Evolutionary conservation across 148 eudicot genomes (phyloP), one percentile per base, ranked within the genome.

Genomic region (Heliosperma pusillum): DNA sequence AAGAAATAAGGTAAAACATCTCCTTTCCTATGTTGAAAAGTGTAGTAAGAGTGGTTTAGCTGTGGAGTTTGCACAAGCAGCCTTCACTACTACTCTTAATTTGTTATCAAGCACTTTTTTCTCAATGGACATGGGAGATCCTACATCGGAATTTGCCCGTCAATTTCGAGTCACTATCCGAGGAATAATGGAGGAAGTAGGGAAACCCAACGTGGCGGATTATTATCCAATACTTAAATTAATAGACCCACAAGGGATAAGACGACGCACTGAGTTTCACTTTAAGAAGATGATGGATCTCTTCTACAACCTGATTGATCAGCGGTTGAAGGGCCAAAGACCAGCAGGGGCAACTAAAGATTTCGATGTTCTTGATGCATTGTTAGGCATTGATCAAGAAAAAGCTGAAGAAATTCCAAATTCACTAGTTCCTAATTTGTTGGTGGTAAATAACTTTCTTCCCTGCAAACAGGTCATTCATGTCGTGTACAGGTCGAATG

Each of bases 121-220:
- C 71, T 68, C 71, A 11, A 68, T 68, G 71, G 71, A 68, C 29
- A 68, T 68, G 71, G 71, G 71, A 1, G 71, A 68, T 44, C 71
- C 71, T 42, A 68, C 71, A 11, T 68, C 71, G 13, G 56, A 68
- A 68, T 68, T 68, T 68, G 71, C 71, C 25, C 71, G 71, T 68
- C 27, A 68, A 45, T 68, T 68, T 44, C 3, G 71, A 21, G 71
- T 68, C 29, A 68, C 71, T 2, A 68, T 68, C 10, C 29, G 71
- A 42, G 71, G 71, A 45, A 45, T 68, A 9, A 68, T 68, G 71
- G 71, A 68, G 71, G 71, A 68, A 68, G 21, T 22, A 20, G 71
- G 71, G 30, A 68, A 68, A 44, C 52, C 71, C 56, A 68, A 68
- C 56, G 12, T 44, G 29, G 71, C 71, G 45, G 71, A 68, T 45